These are phyloP conservation scores for Aspergillus nidulans DNA, from an alignment of 495 filamentous ascomycete genomes.

Conservation along the genomic window DNA sequence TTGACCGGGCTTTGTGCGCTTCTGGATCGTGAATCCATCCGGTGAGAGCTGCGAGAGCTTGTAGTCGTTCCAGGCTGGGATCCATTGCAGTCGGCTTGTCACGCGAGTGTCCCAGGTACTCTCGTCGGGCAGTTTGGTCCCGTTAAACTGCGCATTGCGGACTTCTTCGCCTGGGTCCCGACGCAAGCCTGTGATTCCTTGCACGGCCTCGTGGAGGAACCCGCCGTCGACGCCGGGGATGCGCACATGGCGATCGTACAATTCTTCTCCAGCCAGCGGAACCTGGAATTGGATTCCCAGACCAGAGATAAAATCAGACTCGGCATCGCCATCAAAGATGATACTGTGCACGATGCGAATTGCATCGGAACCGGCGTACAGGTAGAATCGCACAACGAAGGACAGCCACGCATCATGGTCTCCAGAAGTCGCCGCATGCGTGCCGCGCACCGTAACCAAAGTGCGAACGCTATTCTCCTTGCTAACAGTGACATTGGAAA, in stretches of 20 bases:
- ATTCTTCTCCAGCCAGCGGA: slow-evolving; percentile 30
- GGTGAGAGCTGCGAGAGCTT: slow-evolving; percentile 42
- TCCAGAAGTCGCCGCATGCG: slow-evolving; percentile 11
- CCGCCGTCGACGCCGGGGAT: slow-evolving; percentile 35
- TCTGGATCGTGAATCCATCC: slow-evolving; percentile 49
- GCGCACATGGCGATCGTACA: slow-evolving; percentile 39
- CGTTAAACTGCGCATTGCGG: slow-evolving; percentile 32
- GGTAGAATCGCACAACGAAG: slow-evolving; percentile 40
- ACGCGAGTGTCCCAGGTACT: slow-evolving; percentile 35
- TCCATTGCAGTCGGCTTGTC: slow-evolving; percentile 32
- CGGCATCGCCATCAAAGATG: slow-evolving; percentile 32
- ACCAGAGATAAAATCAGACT: slow-evolving; percentile 32
- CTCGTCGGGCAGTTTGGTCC: slow-evolving; percentile 24
- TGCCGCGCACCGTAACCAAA: slow-evolving; percentile 32
- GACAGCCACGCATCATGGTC: slow-evolving; percentile 30
- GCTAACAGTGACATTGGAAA: slow-evolving; percentile 19
- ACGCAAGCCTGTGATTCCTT: slow-evolving; percentile 39
- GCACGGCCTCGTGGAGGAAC: slow-evolving; percentile 36
- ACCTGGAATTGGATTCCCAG: slow-evolving; percentile 38
- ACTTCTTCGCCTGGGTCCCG: slow-evolving; percentile 33
- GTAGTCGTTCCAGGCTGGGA: slow-evolving; percentile 48
- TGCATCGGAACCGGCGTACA: slow-evolving; percentile 37
- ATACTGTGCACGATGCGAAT: slow-evolving; percentile 36
- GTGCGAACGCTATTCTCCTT: slow-evolving; percentile 22
- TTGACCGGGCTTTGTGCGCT: slow-evolving; percentile 43